These are phyloP conservation scores for Tritrichomonas foetus DNA, from an alignment of 208 protist genomes.

Conservation along the genomic window DNA sequence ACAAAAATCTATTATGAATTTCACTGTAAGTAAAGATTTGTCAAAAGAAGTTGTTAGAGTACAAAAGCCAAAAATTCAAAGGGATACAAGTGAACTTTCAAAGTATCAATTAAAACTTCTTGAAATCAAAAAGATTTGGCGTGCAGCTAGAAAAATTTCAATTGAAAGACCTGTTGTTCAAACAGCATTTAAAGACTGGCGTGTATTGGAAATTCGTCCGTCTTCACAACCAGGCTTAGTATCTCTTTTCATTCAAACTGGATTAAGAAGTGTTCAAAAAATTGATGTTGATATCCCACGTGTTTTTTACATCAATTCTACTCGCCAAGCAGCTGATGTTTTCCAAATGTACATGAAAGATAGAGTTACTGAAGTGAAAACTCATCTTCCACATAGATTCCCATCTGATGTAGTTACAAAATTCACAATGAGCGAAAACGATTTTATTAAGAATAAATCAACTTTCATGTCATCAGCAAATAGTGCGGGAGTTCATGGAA, in stretches of 20 bases:
- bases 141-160: background rate
- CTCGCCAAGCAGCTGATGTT: background rate
- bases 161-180: too few species aligned
- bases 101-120: background rate
- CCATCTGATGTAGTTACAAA: constrained; percentile 9
- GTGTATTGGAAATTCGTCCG: background rate
- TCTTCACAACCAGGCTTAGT: background rate
- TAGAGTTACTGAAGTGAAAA: background rate
- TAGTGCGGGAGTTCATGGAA: background rate
- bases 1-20: background rate
- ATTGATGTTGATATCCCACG: background rate
- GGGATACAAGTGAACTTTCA: background rate
- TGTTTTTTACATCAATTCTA: constrained; percentile 28
- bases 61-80: background rate
- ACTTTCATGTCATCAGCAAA: background rate
- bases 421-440: background rate
- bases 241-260: background rate
- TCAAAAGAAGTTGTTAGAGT: background rate
- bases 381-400: background rate
- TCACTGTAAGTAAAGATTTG: background rate
- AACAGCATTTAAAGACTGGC: background rate
- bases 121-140: constrained; percentile 10
- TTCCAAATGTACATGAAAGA: background rate
- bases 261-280: background rate
- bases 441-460: background rate